phyloP scores from a whole-genome alignment of 805 yeast genomes.

The Debaryomyces tyrocola region DNA sequence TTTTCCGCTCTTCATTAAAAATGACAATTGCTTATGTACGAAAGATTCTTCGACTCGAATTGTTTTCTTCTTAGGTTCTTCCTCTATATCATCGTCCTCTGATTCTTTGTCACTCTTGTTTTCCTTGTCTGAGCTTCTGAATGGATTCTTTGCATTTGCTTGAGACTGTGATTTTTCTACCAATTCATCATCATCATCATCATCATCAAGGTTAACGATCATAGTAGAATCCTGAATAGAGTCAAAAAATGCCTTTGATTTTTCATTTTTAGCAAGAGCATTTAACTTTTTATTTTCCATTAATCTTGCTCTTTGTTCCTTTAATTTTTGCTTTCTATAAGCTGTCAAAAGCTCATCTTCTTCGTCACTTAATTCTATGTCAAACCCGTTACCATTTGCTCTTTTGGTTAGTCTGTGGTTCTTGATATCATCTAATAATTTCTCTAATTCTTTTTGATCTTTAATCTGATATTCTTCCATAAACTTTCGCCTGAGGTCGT shows the following conservation, averaged over 20 bases:
- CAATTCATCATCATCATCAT: conserved; percentile 20
- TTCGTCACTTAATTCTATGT: conserved; percentile 70
- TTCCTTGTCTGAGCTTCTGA: conserved; percentile 1
- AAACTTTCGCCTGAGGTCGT: conserved; percentile 55
- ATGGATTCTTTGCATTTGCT: conserved; percentile 5
- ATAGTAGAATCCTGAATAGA: conserved; percentile 52
- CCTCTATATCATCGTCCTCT: conserved; percentile 12
- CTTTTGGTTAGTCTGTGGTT: conserved; percentile 67
- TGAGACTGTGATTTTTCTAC: conserved; percentile 15
- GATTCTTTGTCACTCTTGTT: conserved; percentile 1
- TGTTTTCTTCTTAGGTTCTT: conserved; percentile 27
- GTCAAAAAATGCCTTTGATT: conserved; percentile 65
- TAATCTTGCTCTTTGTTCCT: conserved; percentile 50
- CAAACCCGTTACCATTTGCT: conserved; percentile 52
- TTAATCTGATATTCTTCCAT: conserved; percentile 60
- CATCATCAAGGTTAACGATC: conserved; percentile 26
- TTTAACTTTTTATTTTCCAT: conserved; percentile 45
- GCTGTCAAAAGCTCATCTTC: conserved; percentile 62
- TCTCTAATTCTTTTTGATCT: conserved; percentile 65
- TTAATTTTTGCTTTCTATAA: conserved; percentile 41
- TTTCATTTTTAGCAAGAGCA: conserved; percentile 50
- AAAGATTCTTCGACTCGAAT: conserved; percentile 51
- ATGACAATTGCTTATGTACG: conserved; percentile 57
- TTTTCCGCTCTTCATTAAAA: conserved; percentile 36
- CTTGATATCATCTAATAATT: conserved; percentile 67